phyloP scores from a whole-genome alignment of 208 protist genomes.

The Phytomonas francai region DNA sequence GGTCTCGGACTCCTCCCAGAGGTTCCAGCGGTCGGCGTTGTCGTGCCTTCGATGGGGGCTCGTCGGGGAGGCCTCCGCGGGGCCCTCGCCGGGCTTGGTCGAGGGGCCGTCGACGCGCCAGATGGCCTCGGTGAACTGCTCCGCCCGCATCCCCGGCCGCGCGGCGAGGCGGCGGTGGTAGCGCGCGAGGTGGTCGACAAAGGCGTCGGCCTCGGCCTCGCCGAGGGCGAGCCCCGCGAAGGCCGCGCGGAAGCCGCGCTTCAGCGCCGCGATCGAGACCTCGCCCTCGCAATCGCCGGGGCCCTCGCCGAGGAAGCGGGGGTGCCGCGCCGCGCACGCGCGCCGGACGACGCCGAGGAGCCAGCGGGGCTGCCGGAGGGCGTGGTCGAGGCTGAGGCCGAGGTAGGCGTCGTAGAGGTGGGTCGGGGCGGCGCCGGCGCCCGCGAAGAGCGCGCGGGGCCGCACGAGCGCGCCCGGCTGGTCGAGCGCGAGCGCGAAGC shows the following conservation, averaged over 20 bases:
- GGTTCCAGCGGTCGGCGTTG: conserved; percentile 28
- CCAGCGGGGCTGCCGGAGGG: conserved; percentile 58
- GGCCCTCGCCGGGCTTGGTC: background rate
- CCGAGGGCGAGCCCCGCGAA: conserved; percentile 25
- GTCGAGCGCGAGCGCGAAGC: conserved; percentile 77
- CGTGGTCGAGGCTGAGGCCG: conserved; percentile 50
- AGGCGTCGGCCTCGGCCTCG: conserved; percentile 26
- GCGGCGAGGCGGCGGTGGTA: conserved; percentile 58
- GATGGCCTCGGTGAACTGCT: conserved; percentile 73
- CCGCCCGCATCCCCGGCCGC: conserved; percentile 54
- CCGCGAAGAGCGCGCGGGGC: conserved; percentile 37
- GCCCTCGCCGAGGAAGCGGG: conserved; percentile 29
- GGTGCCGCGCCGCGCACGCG: conserved; percentile 32
- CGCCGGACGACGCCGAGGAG: conserved; percentile 42
- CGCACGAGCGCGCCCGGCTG: conserved; percentile 53
- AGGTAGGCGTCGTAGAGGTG: conserved; percentile 84
- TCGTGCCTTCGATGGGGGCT: background rate
- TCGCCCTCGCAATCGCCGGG: conserved; percentile 58
- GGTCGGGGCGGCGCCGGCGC: conserved; percentile 34
- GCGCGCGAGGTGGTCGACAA: conserved; percentile 59
- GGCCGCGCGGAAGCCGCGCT: conserved; percentile 26
- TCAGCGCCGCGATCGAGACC: conserved; percentile 49
- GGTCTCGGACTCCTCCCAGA: conserved; percentile 60
- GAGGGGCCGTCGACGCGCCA: conserved; percentile 32
- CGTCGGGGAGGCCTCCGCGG: background rate